A percentile compares a stretch with the other conserved stretches of the same genome.
Conservation (phyloP, 139 green algal genomes). For the Coelastrella sp. region DNA sequence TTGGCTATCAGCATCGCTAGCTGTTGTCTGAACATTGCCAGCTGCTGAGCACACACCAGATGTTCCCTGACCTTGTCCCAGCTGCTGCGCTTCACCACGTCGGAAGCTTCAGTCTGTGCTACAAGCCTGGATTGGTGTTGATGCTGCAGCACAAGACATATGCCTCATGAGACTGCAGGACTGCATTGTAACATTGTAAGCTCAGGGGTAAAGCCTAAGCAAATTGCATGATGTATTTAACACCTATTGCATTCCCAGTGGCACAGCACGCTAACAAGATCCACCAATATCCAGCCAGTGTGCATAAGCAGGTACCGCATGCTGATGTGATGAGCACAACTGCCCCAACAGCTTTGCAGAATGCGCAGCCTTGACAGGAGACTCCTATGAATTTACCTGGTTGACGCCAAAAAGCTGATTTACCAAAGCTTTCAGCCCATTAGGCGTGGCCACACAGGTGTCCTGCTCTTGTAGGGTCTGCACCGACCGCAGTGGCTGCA, state of each 20-base stretch:
- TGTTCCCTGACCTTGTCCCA: conserved; percentile 6
- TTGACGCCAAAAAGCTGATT: background rate
- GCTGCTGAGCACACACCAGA: conserved; percentile 9
- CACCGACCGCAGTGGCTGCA: background rate
- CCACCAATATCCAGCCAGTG: no score
- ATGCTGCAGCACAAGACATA: conserved; percentile 9
- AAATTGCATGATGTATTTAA: no score
- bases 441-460: background rate
- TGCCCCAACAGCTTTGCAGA: no score
- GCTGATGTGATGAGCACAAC: no score
- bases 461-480: background rate
- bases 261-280: no score
- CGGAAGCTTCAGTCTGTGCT: background rate
- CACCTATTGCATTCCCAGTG: no score
- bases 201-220: no score
- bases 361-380: background rate
- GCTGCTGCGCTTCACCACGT: background rate
- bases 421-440: conserved; percentile 20
- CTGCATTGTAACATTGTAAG: no score
- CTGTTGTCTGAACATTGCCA: conserved; percentile 5
- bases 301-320: no score
- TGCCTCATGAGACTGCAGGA: no score
- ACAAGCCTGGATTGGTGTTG: background rate
- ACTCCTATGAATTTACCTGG: background rate
- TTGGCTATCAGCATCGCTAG: background rate